Evolutionary conservation across 768 basidiomycete species (phyloP), one percentile per base, ranked within the genome.

Genomic region (Pleurotus citrinopileatus): DNA sequence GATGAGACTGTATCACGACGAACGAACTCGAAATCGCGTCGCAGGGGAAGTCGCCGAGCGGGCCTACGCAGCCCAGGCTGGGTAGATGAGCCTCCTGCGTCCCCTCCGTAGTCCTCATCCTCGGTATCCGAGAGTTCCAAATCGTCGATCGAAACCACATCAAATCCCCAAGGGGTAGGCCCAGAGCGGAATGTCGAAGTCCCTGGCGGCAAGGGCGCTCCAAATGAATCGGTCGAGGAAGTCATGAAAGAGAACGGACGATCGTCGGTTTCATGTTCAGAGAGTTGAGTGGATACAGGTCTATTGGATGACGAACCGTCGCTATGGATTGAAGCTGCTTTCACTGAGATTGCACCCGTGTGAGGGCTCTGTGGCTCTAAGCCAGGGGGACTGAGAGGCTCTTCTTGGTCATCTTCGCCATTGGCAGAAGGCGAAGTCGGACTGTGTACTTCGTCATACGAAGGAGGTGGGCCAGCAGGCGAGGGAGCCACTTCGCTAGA

Each of bases 11-110:
- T 86, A 40, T 83, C 79, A 4, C 83, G 73, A 6, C 84, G 76
- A 25, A 91, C 80, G 59, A 92, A 91, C 65, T 91, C 88, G 56
- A 93, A 91, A 55, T 92, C 89, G 20, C 87, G 82, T 4, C 90
- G 81, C 42, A 83, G 74, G 0, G 91, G 91, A 20, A 93, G 70
- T 58, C 82, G 82, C 22, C 83, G 77, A 5, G 74, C 71, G 0
- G 70, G 70, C 19, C 78, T 81, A 44, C 80, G 75, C 28, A 86
- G 65, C n/a, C 83, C 84, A 6, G 79, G 76, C 0, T 78, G 79
- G 1, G 69, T 67, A 27, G 74, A 63, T 3, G 74, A 73, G 23
- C 37, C 48, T 15, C 13, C 7, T 6, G 6, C 29, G 2, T 61
- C 70, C 29, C 65, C 73, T 9, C 58, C 69, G 17, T 76, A 73